Evolutionary conservation across 2,329 filamentous ascomycete species (phyloP), one percentile per base, ranked within the genome.

Genomic region (Penicillium sp.): DNA sequence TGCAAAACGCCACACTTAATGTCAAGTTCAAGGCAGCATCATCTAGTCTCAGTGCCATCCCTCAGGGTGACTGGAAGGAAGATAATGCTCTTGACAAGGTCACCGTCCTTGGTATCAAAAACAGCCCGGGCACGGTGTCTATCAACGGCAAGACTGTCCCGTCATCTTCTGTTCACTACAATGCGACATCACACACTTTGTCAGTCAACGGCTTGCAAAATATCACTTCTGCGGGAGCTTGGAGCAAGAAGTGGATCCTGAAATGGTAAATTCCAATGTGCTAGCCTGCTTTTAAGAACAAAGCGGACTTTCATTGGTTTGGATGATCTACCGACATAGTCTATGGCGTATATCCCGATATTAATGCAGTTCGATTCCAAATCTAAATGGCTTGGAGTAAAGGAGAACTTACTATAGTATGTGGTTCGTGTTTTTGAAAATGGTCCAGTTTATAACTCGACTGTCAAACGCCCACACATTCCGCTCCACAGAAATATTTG

Each of bases 41-140:
- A 3, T 77, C 75, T 0, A 73, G 74, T 5, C 67, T 89, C 4
- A 76, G 75, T 33, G 82, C 79, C 0, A 71, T 67, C 4, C 76
- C 80, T 0, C 60, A 71, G 1, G 87, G 87, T 0, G 69, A 65
- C 2, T 90, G 79, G 69, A 68, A 73, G 9, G 86, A 88, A 58
- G 71, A 66, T 0, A 87, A 86, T 61, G 70, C 79, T 0, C 74
- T 90, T 13, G 82, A 79, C 1, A 87, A 86, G 55, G 77, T 89
- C 33, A 89, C 85, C 0, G 69, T 91, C 40, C 59, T 89, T 56
- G 87, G 87, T 19, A 76, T 88, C 1, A 55, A 69, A 3, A 60
- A 62, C n/a, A 60, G 69, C 54, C 71, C 61, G 62, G 78, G 29
- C 3, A 67, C 62, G 0, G 81, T 89, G 1, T 73, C 70, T 19